A percentile compares a stretch with the other conserved stretches of the same genome.
Conservation (phyloP, 306 rosid species). For the Sindora glabra region DNA sequence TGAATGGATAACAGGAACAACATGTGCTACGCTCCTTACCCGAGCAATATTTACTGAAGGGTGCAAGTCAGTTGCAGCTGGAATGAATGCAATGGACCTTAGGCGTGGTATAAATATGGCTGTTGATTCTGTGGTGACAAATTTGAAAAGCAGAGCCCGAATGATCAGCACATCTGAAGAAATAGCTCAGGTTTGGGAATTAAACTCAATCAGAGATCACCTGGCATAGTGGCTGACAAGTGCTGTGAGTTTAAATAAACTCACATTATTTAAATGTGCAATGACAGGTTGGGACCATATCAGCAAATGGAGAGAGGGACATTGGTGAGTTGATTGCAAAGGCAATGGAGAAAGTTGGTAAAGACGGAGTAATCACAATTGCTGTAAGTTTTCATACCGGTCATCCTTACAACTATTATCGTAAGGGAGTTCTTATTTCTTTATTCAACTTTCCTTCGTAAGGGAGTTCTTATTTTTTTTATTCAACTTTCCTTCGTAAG, state of each 20-base stretch:
- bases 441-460: background rate
- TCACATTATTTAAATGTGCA: background rate
- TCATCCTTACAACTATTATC: background rate
- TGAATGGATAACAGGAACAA: conserved; percentile 57
- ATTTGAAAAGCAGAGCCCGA: conserved; percentile 81
- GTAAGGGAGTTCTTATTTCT: background rate
- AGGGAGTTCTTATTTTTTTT: background rate
- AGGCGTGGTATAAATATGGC: conserved; percentile 91
- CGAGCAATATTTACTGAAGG: conserved; percentile 86
- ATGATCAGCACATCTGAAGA: conserved; percentile 97
- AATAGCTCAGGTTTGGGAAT: conserved; percentile 74
- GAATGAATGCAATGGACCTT: conserved; percentile 96
- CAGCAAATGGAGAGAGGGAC: conserved; percentile 91
- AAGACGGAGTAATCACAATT: conserved; percentile 93
- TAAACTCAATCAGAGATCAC: background rate
- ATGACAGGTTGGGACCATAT: conserved; percentile 85
- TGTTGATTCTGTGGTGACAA: conserved; percentile 78
- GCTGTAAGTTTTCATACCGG: conserved; percentile 41
- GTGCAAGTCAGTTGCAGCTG: conserved; percentile 97
- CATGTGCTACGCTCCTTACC: conserved; percentile 89
- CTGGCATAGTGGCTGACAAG: background rate
- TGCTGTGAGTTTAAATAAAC: background rate
- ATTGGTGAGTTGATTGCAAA: conserved; percentile 94
- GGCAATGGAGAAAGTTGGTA: conserved; percentile 99
- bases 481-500: background rate